Evolutionary conservation across 2,329 filamentous ascomycete species (phyloP).

Genomic region (Neoarthrinium moseri): DNA sequence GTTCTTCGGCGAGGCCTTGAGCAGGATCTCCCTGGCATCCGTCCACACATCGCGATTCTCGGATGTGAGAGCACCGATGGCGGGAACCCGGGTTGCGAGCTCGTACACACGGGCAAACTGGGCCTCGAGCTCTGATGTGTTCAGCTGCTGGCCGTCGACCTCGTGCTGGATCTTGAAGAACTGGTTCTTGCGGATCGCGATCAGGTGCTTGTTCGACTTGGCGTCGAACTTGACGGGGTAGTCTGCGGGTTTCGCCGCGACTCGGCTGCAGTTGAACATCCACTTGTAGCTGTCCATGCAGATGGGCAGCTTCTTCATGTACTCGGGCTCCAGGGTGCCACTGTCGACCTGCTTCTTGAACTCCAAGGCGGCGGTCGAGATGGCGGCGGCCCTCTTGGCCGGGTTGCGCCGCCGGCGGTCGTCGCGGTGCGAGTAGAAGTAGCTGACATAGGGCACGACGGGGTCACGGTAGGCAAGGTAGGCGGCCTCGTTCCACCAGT

Average conservation of each 20-base stretch:
- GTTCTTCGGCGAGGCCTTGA: constrained; percentile 77
- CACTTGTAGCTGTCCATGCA: constrained; percentile 98
- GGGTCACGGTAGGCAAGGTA: constrained; percentile 94
- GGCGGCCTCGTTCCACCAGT: constrained; percentile 97
- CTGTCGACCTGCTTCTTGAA: constrained; percentile 92
- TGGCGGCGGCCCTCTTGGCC: constrained; percentile 87
- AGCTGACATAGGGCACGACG: constrained; percentile 96
- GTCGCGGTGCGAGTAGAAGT: constrained; percentile 98
- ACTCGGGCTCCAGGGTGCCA: constrained; percentile 87
- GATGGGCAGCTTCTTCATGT: constrained; percentile 96
- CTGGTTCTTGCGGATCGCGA: constrained; percentile 92
- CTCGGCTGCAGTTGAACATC: constrained; percentile 96
- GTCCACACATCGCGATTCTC: constrained; percentile 95
- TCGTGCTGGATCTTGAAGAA: constrained; percentile 92
- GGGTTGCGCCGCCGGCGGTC: constrained; percentile 86
- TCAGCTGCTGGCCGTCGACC: constrained; percentile 80
- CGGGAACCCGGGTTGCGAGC: constrained; percentile 66
- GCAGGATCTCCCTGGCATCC: constrained; percentile 73
- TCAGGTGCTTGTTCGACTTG: constrained; percentile 78
- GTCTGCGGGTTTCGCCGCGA: constrained; percentile 80
- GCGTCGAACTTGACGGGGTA: constrained; percentile 77
- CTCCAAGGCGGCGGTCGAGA: constrained; percentile 80
- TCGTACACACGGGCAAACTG: constrained; percentile 87
- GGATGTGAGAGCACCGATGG: constrained; percentile 82
- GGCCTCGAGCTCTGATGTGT: constrained; percentile 82